phyloP scores from a whole-genome alignment of 257 asterid species.

The Apocynum venetum region DNA sequence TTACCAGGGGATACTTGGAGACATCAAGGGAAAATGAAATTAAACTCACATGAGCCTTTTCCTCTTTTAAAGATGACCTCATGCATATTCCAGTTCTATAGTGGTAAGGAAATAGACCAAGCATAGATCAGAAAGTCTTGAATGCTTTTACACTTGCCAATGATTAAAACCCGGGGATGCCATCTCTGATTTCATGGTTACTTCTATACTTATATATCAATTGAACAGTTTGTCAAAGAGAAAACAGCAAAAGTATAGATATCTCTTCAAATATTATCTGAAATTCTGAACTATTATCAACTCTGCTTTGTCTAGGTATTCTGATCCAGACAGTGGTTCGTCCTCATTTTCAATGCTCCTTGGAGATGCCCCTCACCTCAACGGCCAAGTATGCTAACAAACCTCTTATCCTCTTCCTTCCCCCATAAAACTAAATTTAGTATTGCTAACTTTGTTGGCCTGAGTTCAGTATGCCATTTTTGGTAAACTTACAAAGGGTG shows the following conservation, averaged over 20 bases:
- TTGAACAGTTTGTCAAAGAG: not conserved
- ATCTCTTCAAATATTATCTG: not conserved
- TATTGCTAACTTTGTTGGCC: slow-evolving; percentile 14
- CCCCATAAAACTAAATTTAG: not conserved
- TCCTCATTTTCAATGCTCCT: slow-evolving; percentile 95
- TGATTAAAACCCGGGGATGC: slow-evolving; percentile 5
- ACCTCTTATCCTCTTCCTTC: slow-evolving; percentile 9
- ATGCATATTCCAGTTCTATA: not conserved
- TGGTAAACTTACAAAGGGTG: slow-evolving; percentile 93
- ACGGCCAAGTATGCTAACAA: slow-evolving; percentile 56
- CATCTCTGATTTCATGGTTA: not conserved
- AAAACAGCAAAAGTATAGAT: not conserved
- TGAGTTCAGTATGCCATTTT: slow-evolving; percentile 80
- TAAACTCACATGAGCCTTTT: not conserved
- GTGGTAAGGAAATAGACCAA: not conserved
- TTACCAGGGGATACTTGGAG: not conserved
- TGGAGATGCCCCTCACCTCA: slow-evolving; percentile 98
- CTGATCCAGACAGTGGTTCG: slow-evolving; percentile 81
- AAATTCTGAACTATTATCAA: slow-evolving; percentile 1
- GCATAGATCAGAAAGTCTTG: not conserved
- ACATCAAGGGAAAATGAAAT: not conserved
- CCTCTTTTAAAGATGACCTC: not conserved
- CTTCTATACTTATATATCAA: not conserved
- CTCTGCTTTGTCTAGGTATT: slow-evolving; percentile 40
- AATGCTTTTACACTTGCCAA: not conserved